Conservation (phyloP, 2,329 filamentous ascomycete genomes). For the Cladosporium sp. region DNA sequence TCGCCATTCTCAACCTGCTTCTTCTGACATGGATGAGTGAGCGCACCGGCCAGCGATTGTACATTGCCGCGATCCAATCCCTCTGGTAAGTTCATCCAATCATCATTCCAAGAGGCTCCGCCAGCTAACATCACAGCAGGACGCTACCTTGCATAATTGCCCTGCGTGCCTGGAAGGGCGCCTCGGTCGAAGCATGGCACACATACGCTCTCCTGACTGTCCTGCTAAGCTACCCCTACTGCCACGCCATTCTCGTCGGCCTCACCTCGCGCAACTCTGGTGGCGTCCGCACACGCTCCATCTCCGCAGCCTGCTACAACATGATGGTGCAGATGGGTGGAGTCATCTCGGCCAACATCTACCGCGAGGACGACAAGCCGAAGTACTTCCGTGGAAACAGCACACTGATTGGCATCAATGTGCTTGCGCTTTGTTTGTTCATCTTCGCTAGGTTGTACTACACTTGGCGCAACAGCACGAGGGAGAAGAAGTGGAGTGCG, state of each 20-base stretch:
- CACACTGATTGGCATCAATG: slow-evolving; percentile 54
- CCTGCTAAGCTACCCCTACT: slow-evolving; percentile 47
- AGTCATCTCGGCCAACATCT: slow-evolving; percentile 52
- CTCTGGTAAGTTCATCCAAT: slow-evolving; percentile 40
- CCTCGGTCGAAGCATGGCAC: slow-evolving; percentile 40
- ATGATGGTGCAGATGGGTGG: slow-evolving; percentile 45
- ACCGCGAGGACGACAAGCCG: slow-evolving; percentile 57
- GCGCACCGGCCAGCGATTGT: slow-evolving; percentile 55
- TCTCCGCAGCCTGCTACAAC: slow-evolving; percentile 48
- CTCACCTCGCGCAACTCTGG: slow-evolving; percentile 47
- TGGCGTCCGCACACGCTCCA: slow-evolving; percentile 47
- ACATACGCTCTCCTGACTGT: slow-evolving; percentile 44
- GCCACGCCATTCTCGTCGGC: slow-evolving; percentile 48
- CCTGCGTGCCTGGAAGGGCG: slow-evolving; percentile 37
- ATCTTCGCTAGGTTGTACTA: slow-evolving; percentile 40
- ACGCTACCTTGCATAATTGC: slow-evolving; percentile 42
- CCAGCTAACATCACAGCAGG: slow-evolving; percentile 29
- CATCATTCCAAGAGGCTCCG: slow-evolving; percentile 28
- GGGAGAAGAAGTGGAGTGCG: slow-evolving; percentile 40
- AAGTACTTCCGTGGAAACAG: slow-evolving; percentile 58
- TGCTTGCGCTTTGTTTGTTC: slow-evolving; percentile 51
- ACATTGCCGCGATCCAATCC: slow-evolving; percentile 47
- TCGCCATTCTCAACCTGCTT: slow-evolving; percentile 47
- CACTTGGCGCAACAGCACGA: slow-evolving; percentile 34
- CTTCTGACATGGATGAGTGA: slow-evolving; percentile 54